Evolutionary conservation across 1,284 basidiomycete species (phyloP).

Genomic region (Malassezia cuniculi): DNA sequence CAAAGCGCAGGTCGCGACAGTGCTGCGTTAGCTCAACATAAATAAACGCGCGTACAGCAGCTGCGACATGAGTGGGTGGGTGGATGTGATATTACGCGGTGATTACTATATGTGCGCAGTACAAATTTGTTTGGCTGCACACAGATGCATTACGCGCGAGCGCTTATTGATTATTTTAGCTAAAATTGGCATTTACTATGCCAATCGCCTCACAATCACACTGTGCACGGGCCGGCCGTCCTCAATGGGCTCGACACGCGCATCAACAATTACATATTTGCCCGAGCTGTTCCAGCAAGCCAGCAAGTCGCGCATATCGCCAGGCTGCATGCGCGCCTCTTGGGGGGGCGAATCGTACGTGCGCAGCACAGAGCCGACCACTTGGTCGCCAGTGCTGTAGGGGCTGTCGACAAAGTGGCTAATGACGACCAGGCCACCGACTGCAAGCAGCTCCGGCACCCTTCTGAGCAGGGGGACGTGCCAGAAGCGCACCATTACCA

Average conservation of each 20-base stretch:
- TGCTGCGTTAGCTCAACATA: no score
- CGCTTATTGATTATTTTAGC: no score
- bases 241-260: slow-evolving; percentile 12
- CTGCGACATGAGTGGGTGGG: neutral
- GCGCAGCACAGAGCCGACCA: neutral
- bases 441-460: slow-evolving; percentile 3
- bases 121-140: no score
- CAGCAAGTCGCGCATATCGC: slow-evolving; percentile 2
- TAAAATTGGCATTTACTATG: no score
- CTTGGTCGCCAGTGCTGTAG: neutral
- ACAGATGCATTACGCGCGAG: no score
- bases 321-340: slow-evolving; percentile 7
- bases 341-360: slow-evolving; percentile 9
- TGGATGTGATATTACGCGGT: no score
- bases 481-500: slow-evolving; percentile 13
- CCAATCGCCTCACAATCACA: slow-evolving; percentile 1
- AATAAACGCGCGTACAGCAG: slow-evolving; percentile 14
- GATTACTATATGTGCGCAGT: no score
- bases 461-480: neutral
- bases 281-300: slow-evolving; percentile 7
- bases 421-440: slow-evolving; percentile 5
- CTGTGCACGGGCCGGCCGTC: slow-evolving; percentile 12
- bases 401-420: slow-evolving; percentile 16
- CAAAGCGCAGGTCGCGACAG: slow-evolving; percentile 56
- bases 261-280: no score